phyloP scores from a whole-genome alignment of 129 eudicot genomes.

The Ambrosia artemisiifolia region DNA sequence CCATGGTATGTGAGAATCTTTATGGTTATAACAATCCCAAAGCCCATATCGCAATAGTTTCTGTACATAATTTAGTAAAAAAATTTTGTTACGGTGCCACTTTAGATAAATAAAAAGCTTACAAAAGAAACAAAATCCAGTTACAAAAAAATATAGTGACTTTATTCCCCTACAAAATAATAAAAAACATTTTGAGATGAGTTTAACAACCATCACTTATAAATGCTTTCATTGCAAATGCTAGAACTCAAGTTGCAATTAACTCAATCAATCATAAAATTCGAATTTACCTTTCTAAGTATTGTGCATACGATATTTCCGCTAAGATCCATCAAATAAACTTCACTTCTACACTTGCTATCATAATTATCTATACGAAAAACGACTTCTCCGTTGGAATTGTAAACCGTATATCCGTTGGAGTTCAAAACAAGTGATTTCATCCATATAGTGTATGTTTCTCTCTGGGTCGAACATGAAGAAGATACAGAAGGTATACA shows the following conservation, averaged over 20 bases:
- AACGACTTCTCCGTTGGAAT: constrained; percentile 50
- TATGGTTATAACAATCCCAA: constrained; percentile 53
- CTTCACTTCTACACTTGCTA: constrained; percentile 43
- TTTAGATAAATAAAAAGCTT: no score
- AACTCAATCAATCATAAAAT: background rate
- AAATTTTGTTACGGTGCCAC: background rate
- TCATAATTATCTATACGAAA: constrained; percentile 77
- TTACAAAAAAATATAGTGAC: no score
- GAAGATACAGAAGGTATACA: constrained; percentile 25
- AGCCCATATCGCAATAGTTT: constrained; percentile 38
- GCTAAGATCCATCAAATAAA: constrained; percentile 68
- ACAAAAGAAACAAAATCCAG: no score
- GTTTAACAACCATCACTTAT: background rate
- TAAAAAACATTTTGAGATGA: no score
- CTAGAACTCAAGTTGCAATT: background rate
- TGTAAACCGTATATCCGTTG: constrained; percentile 57
- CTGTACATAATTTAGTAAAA: constrained; percentile 23
- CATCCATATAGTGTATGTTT: constrained; percentile 71
- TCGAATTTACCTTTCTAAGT: constrained; percentile 38
- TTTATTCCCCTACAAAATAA: no score
- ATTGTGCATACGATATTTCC: constrained; percentile 60
- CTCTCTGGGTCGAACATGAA: constrained; percentile 32
- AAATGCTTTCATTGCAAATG: background rate
- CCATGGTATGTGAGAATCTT: constrained; percentile 45
- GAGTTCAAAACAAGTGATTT: constrained; percentile 71